Evolutionary conservation across 768 basidiomycete genomes (phyloP).

Genomic region (Mycena pura): DNA sequence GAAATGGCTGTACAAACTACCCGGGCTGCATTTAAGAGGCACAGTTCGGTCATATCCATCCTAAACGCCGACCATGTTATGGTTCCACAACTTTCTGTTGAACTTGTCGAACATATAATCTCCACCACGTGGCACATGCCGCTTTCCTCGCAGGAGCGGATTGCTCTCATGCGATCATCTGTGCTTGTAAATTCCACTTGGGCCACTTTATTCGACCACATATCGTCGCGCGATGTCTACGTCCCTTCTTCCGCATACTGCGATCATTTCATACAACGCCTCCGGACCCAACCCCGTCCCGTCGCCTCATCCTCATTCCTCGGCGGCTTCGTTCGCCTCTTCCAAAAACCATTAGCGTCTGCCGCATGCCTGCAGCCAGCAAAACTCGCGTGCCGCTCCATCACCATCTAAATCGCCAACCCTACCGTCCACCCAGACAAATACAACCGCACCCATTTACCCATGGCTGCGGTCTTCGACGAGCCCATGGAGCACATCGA

Average conservation of each 20-base stretch:
- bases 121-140: conserved; percentile 20
- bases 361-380: not conserved
- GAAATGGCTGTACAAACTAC: no score
- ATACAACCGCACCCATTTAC: not conserved
- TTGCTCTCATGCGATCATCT: conserved; percentile 25
- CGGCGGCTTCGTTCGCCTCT: not conserved
- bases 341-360: not conserved
- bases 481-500: not conserved
- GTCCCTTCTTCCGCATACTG: conserved; percentile 25
- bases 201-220: conserved; percentile 16
- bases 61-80: no score
- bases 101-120: conserved; percentile 26
- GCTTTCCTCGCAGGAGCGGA: conserved; percentile 22
- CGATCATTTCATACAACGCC: conserved; percentile 13
- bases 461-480: conserved; percentile 16
- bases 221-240: conserved; percentile 27
- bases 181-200: conserved; percentile 28
- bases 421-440: not conserved
- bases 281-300: not conserved
- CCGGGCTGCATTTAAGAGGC: no score
- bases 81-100: conserved; percentile 22
- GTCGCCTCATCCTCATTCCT: not conserved
- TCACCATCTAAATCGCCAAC: conserved; percentile 12
- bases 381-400: conserved; percentile 9
- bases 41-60: no score